A percentile compares a stretch with the other conserved stretches of the same genome.
These are phyloP conservation scores for Penicillium atrosanguineum DNA, from an alignment of 495 filamentous ascomycete genomes.

Conservation along the genomic window DNA sequence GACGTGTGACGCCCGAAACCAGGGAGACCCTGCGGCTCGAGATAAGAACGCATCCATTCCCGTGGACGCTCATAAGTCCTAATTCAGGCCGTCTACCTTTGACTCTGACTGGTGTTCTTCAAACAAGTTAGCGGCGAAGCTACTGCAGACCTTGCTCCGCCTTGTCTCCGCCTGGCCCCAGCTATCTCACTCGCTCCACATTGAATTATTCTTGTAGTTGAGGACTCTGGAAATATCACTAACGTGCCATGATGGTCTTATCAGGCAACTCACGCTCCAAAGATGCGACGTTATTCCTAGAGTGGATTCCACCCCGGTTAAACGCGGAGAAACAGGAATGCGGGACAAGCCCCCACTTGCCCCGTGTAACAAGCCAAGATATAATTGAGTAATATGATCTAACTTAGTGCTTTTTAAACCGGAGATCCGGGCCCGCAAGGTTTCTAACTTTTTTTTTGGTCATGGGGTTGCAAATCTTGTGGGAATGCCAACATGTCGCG, in stretches of 20 bases:
- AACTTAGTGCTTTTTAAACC: neutral
- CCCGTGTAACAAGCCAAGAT: conserved; percentile 6
- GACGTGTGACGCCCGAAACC: conserved; percentile 27
- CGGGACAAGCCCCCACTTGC: conserved; percentile 3
- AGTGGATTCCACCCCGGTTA: conserved; percentile 3
- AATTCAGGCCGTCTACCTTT: conserved; percentile 10
- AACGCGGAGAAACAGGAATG: conserved; percentile 8
- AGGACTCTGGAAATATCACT: too few relatives aligned
- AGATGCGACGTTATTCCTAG: neutral
- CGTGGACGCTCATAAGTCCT: conserved; percentile 38
- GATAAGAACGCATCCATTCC: conserved; percentile 48
- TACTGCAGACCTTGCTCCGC: too few relatives aligned
- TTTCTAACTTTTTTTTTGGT: conserved; percentile 4
- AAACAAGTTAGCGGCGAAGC: too few relatives aligned
- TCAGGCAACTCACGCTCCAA: too few relatives aligned
- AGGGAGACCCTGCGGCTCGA: conserved; percentile 19
- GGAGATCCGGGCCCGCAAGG: conserved; percentile 1
- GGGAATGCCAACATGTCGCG: neutral
- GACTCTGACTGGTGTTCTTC: too few relatives aligned
- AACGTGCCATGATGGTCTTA: too few relatives aligned
- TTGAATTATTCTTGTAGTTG: too few relatives aligned
- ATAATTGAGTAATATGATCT: conserved; percentile 15
- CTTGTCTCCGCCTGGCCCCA: too few relatives aligned
- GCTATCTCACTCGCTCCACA: too few relatives aligned
- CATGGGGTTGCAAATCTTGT: neutral